Evolutionary conservation across 2,329 filamentous ascomycete genomes (phyloP), one percentile per base, ranked within the genome.

Genomic region (Calonectria crousiana): DNA sequence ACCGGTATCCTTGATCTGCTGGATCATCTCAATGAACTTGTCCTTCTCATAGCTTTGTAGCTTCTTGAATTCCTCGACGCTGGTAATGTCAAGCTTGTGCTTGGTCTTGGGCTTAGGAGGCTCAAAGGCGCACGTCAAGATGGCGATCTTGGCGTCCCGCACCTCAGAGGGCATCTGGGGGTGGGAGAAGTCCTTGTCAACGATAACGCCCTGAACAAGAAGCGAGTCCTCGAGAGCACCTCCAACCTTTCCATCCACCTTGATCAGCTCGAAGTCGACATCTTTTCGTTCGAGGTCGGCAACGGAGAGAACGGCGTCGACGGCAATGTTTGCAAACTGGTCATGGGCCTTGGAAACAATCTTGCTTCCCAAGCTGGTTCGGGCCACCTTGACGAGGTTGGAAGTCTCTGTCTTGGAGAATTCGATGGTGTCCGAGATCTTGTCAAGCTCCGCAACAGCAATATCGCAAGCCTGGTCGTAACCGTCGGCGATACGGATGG

Each of bases 181-280:
- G 86, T 99, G 97, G 44, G 97, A 98, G 86, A 99, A 99, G 88
- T 99, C 97, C 89, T 99, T 99, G 91, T 99, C 97, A 85, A 99
- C 92, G 84, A 99, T 98, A 78, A 99, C 97, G 84, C 97, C 97
- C 88, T 98, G 97, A 80, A 99, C 96, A 53, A 99, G 92, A 36
- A 98, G 88, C 8, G 96, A 95, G 86, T 99, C 97, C 86, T 98
- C 96, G 23, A 99, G 90, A 34, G 96, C 88, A 74, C 97, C 97
- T 80, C 97, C 97, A 44, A 98, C 95, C 89, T 99, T 99, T 82
- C 97, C 96, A 82, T 99, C 97, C 67, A 99, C 96, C 90, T 99
- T 99, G 89, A 99, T 99, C 80, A 99, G 88, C 88, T 99, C 97
- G 83, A 99, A 99, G 84, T 99, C 96, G 75, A 99, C 97, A 83